Evolutionary conservation across 805 yeast genomes (phyloP), one percentile per base, ranked within the genome.

Genomic region (Candida peoriensis): DNA sequence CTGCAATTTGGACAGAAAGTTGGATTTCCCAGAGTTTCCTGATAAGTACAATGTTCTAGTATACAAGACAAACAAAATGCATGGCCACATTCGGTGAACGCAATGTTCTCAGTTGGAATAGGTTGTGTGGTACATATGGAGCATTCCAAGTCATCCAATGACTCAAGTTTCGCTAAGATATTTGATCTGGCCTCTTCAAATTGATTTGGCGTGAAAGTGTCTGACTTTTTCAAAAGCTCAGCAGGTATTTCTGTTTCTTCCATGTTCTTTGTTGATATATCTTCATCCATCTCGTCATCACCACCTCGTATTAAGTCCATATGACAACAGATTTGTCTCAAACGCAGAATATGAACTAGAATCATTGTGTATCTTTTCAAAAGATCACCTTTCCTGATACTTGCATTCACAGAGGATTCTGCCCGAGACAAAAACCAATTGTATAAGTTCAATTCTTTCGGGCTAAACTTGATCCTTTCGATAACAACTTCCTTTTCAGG

Each of bases 251-350:
- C 50, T 14, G 36, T 13, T 3, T 30, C 15, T 4, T 36, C 15
- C 2, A 43, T n/a, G 1, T 28, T 20, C 17, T 34, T 57, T 37
- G 37, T 39, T 34, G 41, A 26, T 30, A 67, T 51, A 32, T 68
- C 71, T 21, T 72, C 80, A 41, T 75, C 81, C 52, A 73, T 70
- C 31, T 75, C 81, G 40, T 65, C 69, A 26, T 57, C 56, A 2
- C 65, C 61, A 8, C 72, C 61, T 4, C 71, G 69, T 1, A 88
- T 71, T 37, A 89, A 62, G 35, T 75, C 76, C 13, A 81, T 70
- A 54, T 90, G 96, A 51, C 96, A 87, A 54, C 97, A 90, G 0
- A 82, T 73, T 55, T 90, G 97, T 39, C 97, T 68, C 24, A 90
- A 65, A 37, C 97, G 66, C 43, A 90, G 58, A 34, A 90, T 81